Conservation (phyloP, 768 basidiomycete species). For the Fibroporia radiculosa region DNA sequence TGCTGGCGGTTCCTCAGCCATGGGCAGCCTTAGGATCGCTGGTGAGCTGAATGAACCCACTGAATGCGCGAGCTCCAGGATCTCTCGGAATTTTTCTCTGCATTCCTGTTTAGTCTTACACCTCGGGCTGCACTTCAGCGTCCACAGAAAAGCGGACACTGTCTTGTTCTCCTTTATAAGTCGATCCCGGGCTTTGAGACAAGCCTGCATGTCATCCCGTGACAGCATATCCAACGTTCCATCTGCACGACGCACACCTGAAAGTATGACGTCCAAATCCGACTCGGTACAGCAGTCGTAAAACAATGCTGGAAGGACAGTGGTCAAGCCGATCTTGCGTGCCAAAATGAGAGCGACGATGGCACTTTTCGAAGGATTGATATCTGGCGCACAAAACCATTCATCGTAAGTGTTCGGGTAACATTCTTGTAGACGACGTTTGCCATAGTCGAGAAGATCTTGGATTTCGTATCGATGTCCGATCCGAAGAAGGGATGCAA, state of each 20-base stretch:
- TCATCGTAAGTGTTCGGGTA: not conserved
- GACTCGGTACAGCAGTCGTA: not conserved
- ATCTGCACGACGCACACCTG: slow-evolving; percentile 2
- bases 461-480: slow-evolving; percentile 3
- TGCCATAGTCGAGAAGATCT: not conserved
- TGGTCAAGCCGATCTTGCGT: slow-evolving; percentile 5
- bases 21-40: not conserved
- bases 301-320: slow-evolving; percentile 9
- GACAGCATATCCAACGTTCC: slow-evolving; percentile 2
- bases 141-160: not conserved
- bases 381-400: not conserved
- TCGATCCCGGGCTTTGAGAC: not conserved
- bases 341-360: slow-evolving; percentile 8
- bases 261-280: not conserved
- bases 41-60: not conserved
- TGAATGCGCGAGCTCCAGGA: not conserved
- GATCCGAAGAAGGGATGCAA: not conserved
- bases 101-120: slow-evolving; percentile 2
- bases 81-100: not conserved
- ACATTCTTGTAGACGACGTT: not conserved
- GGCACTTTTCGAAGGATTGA: not conserved
- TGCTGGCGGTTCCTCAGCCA: too few species aligned
- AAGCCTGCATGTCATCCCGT: not conserved
- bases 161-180: not conserved
- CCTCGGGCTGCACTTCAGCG: not conserved